Evolutionary conservation across 2,329 filamentous ascomycete species (phyloP).

Genomic region (Fusarium equiseti): DNA sequence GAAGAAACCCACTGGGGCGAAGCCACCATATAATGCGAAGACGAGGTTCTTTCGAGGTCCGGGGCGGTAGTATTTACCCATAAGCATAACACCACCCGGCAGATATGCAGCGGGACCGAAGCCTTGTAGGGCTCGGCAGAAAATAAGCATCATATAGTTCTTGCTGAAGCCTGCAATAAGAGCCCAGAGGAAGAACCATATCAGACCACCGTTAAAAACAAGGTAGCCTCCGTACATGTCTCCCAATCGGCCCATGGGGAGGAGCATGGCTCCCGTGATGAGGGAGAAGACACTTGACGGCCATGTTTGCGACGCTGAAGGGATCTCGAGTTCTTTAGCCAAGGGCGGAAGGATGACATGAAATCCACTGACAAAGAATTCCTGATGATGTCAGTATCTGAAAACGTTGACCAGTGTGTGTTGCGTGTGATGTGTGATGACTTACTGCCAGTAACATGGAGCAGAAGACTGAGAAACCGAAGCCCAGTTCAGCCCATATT

Average conservation of each 20-base stretch:
- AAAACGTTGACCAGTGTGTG: not conserved
- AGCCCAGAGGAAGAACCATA: conserved; percentile 77
- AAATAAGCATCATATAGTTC: conserved; percentile 76
- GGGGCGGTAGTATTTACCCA: conserved; percentile 76
- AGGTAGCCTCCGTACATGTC: conserved; percentile 73
- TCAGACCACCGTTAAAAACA: conserved; percentile 69
- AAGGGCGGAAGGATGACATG: conserved; percentile 72
- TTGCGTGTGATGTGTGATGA: not conserved
- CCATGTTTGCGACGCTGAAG: conserved; percentile 72
- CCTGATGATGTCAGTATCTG: conserved; percentile 28
- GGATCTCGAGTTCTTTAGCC: conserved; percentile 71
- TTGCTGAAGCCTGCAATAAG: conserved; percentile 77
- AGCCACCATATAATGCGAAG: conserved; percentile 69
- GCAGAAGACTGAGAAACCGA: conserved; percentile 41
- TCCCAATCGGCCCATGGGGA: conserved; percentile 71
- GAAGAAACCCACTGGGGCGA: conserved; percentile 70
- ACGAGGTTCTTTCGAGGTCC: conserved; percentile 79
- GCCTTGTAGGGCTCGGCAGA: conserved; percentile 80
- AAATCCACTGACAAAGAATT: conserved; percentile 48
- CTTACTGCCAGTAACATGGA: conserved; percentile 47
- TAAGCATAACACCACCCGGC: conserved; percentile 76
- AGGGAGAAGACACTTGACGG: conserved; percentile 72
- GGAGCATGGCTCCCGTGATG: conserved; percentile 67
- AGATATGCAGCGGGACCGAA: conserved; percentile 79
- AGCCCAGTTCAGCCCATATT: conserved; percentile 42